Percentiles rank a stretch among this genome's conserved stretches.
These are phyloP conservation scores for Volvox africanus DNA, from an alignment of 139 green algal species.

Conservation along the genomic window DNA sequence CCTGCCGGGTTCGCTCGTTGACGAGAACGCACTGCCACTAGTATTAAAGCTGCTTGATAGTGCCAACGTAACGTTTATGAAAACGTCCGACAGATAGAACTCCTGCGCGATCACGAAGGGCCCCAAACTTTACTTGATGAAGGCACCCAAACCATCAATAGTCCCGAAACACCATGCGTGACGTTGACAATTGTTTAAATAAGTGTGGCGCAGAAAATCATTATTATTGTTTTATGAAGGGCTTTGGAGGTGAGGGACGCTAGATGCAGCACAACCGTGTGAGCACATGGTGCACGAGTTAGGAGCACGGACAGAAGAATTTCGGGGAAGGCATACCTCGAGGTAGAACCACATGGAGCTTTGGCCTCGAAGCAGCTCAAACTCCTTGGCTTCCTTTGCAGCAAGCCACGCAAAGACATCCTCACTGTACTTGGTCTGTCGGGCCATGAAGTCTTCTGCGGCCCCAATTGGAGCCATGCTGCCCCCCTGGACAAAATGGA, in stretches of 20 bases:
- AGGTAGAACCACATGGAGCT: constrained; percentile 76
- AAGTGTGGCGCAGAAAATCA: too few species aligned
- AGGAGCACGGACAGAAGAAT: too few species aligned
- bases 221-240: too few species aligned
- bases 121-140: too few species aligned
- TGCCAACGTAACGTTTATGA: constrained; percentile 84
- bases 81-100: constrained; percentile 71
- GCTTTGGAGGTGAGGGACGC: too few species aligned
- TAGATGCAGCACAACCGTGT: too few species aligned
- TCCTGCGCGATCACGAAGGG: constrained; percentile 48
- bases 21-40: neutral
- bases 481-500: neutral
- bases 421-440: neutral
- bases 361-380: constrained; percentile 80
- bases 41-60: constrained; percentile 74
- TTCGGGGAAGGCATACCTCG: constrained; percentile 3
- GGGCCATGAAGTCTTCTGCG: neutral
- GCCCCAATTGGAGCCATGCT: neutral
- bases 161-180: too few species aligned
- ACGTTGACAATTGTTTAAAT: too few species aligned
- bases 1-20: neutral
- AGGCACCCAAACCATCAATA: too few species aligned
- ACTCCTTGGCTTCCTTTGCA: constrained; percentile 70
- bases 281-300: too few species aligned
- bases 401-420: constrained; percentile 62